Base-by-base conservation (phyloP, 805 yeast species). In the Metschnikowia drakensbergensis region DNA sequence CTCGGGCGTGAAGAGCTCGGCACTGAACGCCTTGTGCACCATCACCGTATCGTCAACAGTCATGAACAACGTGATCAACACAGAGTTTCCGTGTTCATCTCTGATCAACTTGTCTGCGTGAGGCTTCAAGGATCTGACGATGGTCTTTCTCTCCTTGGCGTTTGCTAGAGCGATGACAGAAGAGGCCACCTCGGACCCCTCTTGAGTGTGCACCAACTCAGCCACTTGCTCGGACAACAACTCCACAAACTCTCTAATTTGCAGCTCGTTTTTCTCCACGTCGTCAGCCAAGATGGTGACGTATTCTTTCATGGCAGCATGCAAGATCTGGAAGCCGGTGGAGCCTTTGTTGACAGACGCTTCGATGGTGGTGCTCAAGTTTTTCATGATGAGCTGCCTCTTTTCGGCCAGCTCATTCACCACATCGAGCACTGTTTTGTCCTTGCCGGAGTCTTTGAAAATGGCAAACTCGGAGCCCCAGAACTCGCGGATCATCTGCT, bases 401-500 rank as follows among this genome's bases (percentile, higher is more conserved):
- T 88, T 89, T 64, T 91, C 97, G 13, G 86, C 78, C 53, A 82
- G 77, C 55, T 82, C 88, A 13, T 65, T 66, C 50, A 85, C 76
- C 37, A 87, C 81, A 44, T 88, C 91, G 50, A 77, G 72, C 45
- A 92, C 78, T 10, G 79, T 71, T 61, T 82, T 76, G 39, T 77
- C 79, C 52, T 78, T 76, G 38, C 86, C 90, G 8, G 83, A 75
- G 45, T 88, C 92, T 66, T 80, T 83, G 74, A 92, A 92, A 9
- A 88, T 83, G 22, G 97, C 97, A 65, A 86, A 92, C 69, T 89
- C 96, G 9, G 96, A 80, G 47, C 98, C 99, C 89, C 96, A 92
- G 65, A 92, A 92, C 71, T 92, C 99, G 68, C 94, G 82, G 56
- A 92, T 82, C 86, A 92, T 91, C 69, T 88, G 96, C 48, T 81